phyloP scores from a whole-genome alignment of 2,329 filamentous ascomycete genomes.

The Cordyceps tenuipes region DNA sequence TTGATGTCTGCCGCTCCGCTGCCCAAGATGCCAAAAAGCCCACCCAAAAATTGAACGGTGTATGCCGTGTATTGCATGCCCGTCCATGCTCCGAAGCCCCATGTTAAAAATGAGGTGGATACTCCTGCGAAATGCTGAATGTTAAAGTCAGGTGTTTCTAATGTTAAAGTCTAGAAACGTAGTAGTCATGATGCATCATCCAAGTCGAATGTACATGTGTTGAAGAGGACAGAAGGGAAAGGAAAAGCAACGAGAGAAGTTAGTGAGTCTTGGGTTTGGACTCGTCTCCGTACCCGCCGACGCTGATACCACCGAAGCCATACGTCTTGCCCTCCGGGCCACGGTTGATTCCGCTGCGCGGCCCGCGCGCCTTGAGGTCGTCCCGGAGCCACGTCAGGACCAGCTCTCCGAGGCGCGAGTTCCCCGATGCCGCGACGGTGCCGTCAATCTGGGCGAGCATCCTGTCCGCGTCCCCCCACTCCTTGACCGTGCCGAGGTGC shows the following conservation, averaged over 20 bases:
- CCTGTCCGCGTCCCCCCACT: constrained; percentile 67
- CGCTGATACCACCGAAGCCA: constrained; percentile 38
- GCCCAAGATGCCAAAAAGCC: constrained; percentile 6
- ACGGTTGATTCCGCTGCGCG: constrained; percentile 51
- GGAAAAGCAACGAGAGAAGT: neutral
- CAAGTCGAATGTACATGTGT: neutral
- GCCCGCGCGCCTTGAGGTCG: constrained; percentile 71
- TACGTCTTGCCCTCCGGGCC: constrained; percentile 59
- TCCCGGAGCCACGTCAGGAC: constrained; percentile 80
- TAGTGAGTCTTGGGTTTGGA: constrained; percentile 28
- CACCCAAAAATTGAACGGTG: constrained; percentile 17
- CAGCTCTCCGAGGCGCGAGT: constrained; percentile 77
- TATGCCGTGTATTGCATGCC: constrained; percentile 1
- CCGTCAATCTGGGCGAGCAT: constrained; percentile 51
- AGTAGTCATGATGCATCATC: constrained; percentile 4
- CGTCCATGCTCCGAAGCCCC: neutral
- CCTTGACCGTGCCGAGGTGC: constrained; percentile 79
- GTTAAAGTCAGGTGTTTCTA: neutral
- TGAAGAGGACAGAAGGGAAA: constrained; percentile 1
- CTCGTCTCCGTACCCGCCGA: constrained; percentile 52
- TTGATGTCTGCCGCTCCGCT: constrained; percentile 23
- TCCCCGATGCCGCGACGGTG: constrained; percentile 44
- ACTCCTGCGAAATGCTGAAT: neutral
- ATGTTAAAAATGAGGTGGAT: constrained; percentile 13
- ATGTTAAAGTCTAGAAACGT: constrained; percentile 3